These are phyloP conservation scores for Isoetes taiwanensis DNA, from an alignment of 75 land plant genomes.

Conservation along the genomic window DNA sequence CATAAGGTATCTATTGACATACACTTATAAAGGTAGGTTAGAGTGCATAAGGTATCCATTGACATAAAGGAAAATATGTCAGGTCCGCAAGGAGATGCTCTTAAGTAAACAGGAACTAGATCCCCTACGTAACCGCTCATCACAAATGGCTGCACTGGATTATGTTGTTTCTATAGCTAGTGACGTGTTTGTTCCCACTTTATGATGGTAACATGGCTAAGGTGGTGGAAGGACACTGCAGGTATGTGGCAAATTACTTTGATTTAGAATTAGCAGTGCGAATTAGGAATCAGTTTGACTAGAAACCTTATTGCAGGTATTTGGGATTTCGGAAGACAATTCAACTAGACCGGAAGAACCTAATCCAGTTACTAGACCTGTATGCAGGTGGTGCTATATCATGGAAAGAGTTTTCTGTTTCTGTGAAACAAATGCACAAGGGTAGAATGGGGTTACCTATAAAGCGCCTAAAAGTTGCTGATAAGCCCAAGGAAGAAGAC, in stretches of 20 bases:
- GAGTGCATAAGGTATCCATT: too few species aligned
- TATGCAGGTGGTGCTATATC: conserved; percentile 37
- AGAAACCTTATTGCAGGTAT: conserved; percentile 42
- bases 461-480: conserved; percentile 38
- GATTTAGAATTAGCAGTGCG: too few species aligned
- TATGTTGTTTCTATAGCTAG: conserved; percentile 79
- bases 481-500: conserved; percentile 80
- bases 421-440: conserved; percentile 44
- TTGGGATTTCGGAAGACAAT: conserved; percentile 63
- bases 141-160: conserved; percentile 94
- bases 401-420: conserved; percentile 58
- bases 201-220: conserved; percentile 99
- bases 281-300: too few species aligned
- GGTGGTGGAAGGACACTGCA: conserved; percentile 90
- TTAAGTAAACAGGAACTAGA: conserved; percentile 39
- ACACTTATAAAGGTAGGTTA: too few species aligned
- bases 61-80: too few species aligned
- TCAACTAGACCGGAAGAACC: conserved; percentile 39
- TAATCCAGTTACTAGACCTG: conserved; percentile 52
- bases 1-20: too few species aligned
- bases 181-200: conserved; percentile 68
- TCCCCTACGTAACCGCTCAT: conserved; percentile 59
- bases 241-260: too few species aligned
- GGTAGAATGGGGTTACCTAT: conserved; percentile 46
- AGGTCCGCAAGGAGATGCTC: conserved; percentile 82